Base-by-base conservation (phyloP, 2,329 filamentous ascomycete species). In the Dryadomyces sulphureus region DNA sequence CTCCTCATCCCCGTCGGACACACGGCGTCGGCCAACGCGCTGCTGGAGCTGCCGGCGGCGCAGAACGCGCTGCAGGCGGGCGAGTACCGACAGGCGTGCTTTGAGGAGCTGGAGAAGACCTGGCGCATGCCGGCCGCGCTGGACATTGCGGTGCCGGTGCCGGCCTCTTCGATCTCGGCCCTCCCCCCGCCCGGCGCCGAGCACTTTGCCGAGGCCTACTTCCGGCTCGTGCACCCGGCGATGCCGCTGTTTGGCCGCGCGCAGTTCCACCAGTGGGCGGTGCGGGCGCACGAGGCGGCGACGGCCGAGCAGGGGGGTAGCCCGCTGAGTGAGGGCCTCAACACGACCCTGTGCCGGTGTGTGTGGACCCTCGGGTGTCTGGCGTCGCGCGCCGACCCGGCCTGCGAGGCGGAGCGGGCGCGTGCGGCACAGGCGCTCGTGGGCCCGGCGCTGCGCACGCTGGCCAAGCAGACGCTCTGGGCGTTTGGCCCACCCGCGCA, bases 1-100 rank as follows among this genome's bases (percentile, higher is more conserved):
- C 63, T 64, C 45, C 53, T 63, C 16, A 62, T 65, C 19, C 62
- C 62, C 0, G 55, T 55, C 35, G 58, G 58, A 34, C 59, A 63
- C 50, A 58, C 58, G 20, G 58, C 59, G 11, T 49, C 62, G 17
- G 54, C 59, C 2, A 59, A 50, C 35, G 58, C 60, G 16, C 54
- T 65, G 6, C 54, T 65, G 12, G 55, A 59, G 1, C 48, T 60
- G n/a, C 60, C 61, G 9, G 53, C 54, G 22, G 54, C 63, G 17
- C 58, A 58, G 7, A 55, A 59, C 21, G 27, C 27, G 4, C 27
- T 32, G 6, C 30, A 4, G 14, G 20, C 30, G 32, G 32, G 46
- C 22, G 7, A 12, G 7, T 61, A 60, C 27, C 55, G 58, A 1
- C 57, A 52, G 19, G 57, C 59, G 32, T 61, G 54, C 44, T 65